These are phyloP conservation scores for Beauveria sp. DNA, from an alignment of 2,329 filamentous ascomycete species.

Conservation along the genomic window DNA sequence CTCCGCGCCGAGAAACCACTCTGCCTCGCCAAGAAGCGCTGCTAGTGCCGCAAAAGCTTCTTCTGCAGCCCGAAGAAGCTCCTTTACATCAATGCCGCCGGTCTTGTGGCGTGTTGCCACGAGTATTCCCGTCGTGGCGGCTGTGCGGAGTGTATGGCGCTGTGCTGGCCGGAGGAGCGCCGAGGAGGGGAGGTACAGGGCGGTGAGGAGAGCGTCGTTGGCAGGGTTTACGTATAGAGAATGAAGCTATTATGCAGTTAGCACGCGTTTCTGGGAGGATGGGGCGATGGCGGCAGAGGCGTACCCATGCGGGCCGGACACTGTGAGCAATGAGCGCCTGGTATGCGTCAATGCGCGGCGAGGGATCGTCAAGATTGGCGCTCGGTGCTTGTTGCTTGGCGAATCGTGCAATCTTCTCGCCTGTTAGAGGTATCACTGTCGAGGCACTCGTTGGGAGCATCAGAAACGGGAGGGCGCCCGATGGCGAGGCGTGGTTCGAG, in stretches of 20 bases:
- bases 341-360: constrained; percentile 64
- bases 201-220: constrained; percentile 61
- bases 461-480: constrained; percentile 81
- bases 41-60: constrained; percentile 41
- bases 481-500: constrained; percentile 88
- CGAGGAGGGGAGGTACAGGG: constrained; percentile 65
- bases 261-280: not conserved
- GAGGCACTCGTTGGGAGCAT: constrained; percentile 27
- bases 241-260: constrained; percentile 50
- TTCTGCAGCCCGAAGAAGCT: constrained; percentile 35
- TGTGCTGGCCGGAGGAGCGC: constrained; percentile 56
- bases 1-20: constrained; percentile 42
- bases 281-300: not conserved
- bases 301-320: constrained; percentile 80
- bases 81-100: constrained; percentile 22
- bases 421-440: constrained; percentile 32
- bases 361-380: constrained; percentile 36
- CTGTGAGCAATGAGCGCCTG: constrained; percentile 65
- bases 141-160: constrained; percentile 58
- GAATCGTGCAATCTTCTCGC: constrained; percentile 60
- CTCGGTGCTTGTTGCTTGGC: constrained; percentile 38
- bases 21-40: constrained; percentile 27
- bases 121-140: constrained; percentile 67
- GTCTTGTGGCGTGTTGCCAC: constrained; percentile 43
- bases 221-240: constrained; percentile 66